These are phyloP conservation scores for Delitschia confertaspora DNA, from an alignment of 495 filamentous ascomycete species.

Conservation along the genomic window DNA sequence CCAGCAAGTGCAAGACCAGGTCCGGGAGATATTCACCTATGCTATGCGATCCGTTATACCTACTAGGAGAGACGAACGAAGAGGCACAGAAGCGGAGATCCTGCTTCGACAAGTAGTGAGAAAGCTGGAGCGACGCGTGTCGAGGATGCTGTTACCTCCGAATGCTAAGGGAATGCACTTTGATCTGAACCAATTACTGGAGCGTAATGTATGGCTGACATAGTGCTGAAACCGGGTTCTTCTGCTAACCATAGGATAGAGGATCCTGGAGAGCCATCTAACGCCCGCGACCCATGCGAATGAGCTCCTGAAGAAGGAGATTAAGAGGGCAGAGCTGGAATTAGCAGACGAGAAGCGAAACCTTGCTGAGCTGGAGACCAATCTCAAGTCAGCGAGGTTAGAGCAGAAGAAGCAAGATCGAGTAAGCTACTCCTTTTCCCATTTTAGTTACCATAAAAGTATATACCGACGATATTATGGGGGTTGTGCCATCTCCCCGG, in stretches of 20 bases:
- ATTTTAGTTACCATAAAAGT: slow-evolving; percentile 1
- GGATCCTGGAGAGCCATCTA: slow-evolving; percentile 43
- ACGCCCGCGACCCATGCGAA: slow-evolving; percentile 47
- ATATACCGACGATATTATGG: too few species aligned
- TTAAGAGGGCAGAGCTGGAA: slow-evolving; percentile 45
- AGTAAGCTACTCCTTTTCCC: background rate
- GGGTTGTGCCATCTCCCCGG: too few species aligned
- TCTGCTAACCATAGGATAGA: slow-evolving; percentile 31
- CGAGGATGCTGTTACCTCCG: slow-evolving; percentile 53
- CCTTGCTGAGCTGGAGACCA: slow-evolving; percentile 47
- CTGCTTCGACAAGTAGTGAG: slow-evolving; percentile 43
- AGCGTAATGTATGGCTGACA: slow-evolving; percentile 44
- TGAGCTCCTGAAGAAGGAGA: slow-evolving; percentile 45
- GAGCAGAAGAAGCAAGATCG: slow-evolving; percentile 41
- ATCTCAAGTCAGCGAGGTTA: slow-evolving; percentile 43
- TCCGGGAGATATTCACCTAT: slow-evolving; percentile 45
- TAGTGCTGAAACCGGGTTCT: background rate
- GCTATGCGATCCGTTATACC: slow-evolving; percentile 49
- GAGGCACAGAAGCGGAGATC: slow-evolving; percentile 48
- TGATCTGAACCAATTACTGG: slow-evolving; percentile 50
- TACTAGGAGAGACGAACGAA: slow-evolving; percentile 46
- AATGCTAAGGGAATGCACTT: slow-evolving; percentile 49
- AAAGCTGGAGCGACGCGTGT: slow-evolving; percentile 43
- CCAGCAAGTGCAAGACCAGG: slow-evolving; percentile 42
- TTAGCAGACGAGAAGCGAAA: slow-evolving; percentile 45